phyloP scores from a whole-genome alignment of 2,329 filamentous ascomycete genomes.

The Cadophora sp. region DNA sequence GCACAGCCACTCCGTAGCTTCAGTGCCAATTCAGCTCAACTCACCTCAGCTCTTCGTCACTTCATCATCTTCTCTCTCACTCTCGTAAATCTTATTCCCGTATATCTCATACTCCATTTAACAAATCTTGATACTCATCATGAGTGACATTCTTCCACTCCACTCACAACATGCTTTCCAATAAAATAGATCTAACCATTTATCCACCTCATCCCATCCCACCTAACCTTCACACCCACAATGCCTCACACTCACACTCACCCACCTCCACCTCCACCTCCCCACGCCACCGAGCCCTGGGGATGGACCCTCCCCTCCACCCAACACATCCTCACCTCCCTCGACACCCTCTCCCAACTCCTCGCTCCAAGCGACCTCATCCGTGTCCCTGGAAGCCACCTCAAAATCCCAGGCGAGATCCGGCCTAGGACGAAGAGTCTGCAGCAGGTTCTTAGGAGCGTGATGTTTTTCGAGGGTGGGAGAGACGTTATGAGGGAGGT shows the following conservation, averaged over 20 bases:
- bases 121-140: no score
- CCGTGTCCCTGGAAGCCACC: not conserved
- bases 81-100: no score
- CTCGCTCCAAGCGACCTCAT: not conserved
- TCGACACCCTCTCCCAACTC: constrained; percentile 11
- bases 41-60: not conserved
- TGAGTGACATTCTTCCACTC: no score
- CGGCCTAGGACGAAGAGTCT: not conserved
- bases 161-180: no score
- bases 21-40: not conserved
- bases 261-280: no score
- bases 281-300: no score
- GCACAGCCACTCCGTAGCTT: not conserved
- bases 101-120: no score
- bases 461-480: not conserved
- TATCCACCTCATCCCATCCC: no score
- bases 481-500: not conserved
- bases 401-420: constrained; percentile 8
- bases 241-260: no score
- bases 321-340: not conserved
- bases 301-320: not conserved
- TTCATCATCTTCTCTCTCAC: not conserved
- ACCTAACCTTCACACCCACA: no score
- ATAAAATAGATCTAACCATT: no score
- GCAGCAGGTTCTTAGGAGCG: constrained; percentile 1